These are phyloP conservation scores for Dictyostelium citrinum DNA, from an alignment of 78 protist genomes.

Conservation along the genomic window DNA sequence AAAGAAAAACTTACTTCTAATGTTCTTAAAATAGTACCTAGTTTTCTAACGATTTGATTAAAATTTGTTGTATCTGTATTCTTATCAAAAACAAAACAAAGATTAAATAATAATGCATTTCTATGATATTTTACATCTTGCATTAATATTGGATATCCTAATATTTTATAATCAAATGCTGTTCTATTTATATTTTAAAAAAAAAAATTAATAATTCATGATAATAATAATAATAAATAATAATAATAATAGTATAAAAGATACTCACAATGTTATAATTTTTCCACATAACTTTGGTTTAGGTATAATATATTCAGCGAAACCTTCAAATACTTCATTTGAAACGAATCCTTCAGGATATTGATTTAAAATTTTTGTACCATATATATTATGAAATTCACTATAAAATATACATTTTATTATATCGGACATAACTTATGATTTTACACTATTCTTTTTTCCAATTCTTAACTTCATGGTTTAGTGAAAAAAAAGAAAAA, in stretches of 20 bases:
- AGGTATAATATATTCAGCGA: slow-evolving; percentile 82
- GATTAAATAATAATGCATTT: slow-evolving; percentile 82
- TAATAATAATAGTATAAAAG: not conserved
- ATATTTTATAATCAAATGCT: slow-evolving; percentile 59
- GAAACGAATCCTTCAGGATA: slow-evolving; percentile 63
- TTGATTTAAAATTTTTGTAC: slow-evolving; percentile 67
- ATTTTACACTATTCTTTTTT: not conserved
- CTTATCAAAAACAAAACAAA: slow-evolving; percentile 69
- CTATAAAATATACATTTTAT: slow-evolving; percentile 71
- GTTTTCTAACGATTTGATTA: slow-evolving; percentile 70
- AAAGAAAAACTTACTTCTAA: not conserved
- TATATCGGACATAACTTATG: not conserved
- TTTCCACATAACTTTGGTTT: slow-evolving; percentile 81
- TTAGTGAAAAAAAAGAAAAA: not conserved
- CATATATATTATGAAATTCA: slow-evolving; percentile 77
- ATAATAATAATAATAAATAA: not conserved
- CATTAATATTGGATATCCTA: slow-evolving; percentile 62
- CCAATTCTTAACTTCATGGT: not conserved
- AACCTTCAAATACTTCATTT: slow-evolving; percentile 77
- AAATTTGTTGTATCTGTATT: slow-evolving; percentile 31
- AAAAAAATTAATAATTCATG: not conserved
- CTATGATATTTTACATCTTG: slow-evolving; percentile 82
- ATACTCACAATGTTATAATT: slow-evolving; percentile 41
- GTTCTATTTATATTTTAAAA: not conserved
- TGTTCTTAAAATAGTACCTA: slow-evolving; percentile 51